A percentile compares a stretch with the other conserved stretches of the same genome.
Conservation (phyloP, 2,329 filamentous ascomycete species). For the Mycosphaerella sp. region DNA sequence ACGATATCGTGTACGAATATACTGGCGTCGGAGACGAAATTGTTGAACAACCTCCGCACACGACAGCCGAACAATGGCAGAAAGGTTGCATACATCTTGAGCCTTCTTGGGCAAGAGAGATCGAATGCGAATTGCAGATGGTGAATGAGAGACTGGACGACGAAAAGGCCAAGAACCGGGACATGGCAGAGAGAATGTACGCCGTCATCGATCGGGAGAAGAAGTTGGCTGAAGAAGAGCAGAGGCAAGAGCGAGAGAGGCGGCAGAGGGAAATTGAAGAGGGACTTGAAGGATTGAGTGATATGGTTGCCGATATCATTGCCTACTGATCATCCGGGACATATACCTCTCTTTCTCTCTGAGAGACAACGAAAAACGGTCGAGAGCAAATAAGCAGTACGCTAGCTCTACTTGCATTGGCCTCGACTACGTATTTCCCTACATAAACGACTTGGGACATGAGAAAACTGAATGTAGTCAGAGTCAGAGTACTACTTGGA, state of each 20-base stretch:
- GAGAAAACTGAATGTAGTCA: too few relatives aligned
- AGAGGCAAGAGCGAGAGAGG: slow-evolving; percentile 14
- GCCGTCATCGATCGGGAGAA: slow-evolving; percentile 46
- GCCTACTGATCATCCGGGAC: background rate
- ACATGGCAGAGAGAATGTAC: slow-evolving; percentile 40
- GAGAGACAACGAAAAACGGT: too few relatives aligned
- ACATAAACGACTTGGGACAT: too few relatives aligned
- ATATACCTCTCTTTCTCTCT: too few relatives aligned
- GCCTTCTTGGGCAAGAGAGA: background rate
- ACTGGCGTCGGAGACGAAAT: slow-evolving; percentile 14
- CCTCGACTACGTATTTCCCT: too few relatives aligned
- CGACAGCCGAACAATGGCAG: too few relatives aligned
- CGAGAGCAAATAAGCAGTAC: too few relatives aligned
- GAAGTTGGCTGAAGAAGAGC: slow-evolving; percentile 39
- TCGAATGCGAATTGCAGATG: background rate
- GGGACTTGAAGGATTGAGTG: slow-evolving; percentile 1
- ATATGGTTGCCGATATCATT: slow-evolving; percentile 4
- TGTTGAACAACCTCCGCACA: slow-evolving; percentile 2
- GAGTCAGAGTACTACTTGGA: too few relatives aligned
- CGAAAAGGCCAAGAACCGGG: slow-evolving; percentile 31
- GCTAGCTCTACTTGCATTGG: too few relatives aligned
- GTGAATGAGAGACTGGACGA: slow-evolving; percentile 13
- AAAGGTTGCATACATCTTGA: background rate
- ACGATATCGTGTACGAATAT: slow-evolving; percentile 33
- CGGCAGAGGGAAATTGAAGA: background rate